Evolutionary conservation across 352 stramenopile species (phyloP), one percentile per base, ranked within the genome.

Genomic region (Halophytophthora polymorphica): DNA sequence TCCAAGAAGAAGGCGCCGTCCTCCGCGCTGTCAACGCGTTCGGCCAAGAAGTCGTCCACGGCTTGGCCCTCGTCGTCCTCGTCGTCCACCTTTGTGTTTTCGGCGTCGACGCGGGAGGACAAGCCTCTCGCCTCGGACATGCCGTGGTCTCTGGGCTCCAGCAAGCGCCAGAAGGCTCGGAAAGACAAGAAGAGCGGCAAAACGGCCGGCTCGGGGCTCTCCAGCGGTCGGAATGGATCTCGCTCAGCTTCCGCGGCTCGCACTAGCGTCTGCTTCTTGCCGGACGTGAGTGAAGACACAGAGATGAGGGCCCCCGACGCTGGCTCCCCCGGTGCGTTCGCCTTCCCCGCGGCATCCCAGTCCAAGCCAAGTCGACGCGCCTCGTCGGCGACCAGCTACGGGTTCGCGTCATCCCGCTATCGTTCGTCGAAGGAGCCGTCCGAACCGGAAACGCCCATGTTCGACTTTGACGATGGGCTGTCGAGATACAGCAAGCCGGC

Each of bases 181-280:
- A 77, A 77, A 51, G 61, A 76, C 11, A 76, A 63, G 53, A 75
- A 70, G 45, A 66, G 28, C 35, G 34, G 40, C 12, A 77, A 71
- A 50, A 67, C n/a, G n/a, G 49, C 48, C 6, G 47, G 46, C 2
- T 55, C 56, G 0, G 35, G 57, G 33, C 21, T 50, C 31, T 40
- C 58, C 11, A 53, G 23, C 28, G 34, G 35, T 35, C 50, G 56
- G 43, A 19, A 33, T 18, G 23, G 42, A 13, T 56, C 45, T 6
- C 51, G 63, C 23, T 47, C 41, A 29, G 40, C 46, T 35, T 47
- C 41, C 22, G 40, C 43, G 22, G 46, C 50, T 1, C 48, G 45
- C 4, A 37, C 53, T 12, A 64, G 31, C 18, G 28, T 45, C 2
- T 21, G 55, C 1, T 56, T 64, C n/a, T 53, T 68, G 22, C 50